Evolutionary conservation across 495 filamentous ascomycete species (phyloP), one percentile per base, ranked within the genome.

Genomic region (Aspergillus nanangensis): DNA sequence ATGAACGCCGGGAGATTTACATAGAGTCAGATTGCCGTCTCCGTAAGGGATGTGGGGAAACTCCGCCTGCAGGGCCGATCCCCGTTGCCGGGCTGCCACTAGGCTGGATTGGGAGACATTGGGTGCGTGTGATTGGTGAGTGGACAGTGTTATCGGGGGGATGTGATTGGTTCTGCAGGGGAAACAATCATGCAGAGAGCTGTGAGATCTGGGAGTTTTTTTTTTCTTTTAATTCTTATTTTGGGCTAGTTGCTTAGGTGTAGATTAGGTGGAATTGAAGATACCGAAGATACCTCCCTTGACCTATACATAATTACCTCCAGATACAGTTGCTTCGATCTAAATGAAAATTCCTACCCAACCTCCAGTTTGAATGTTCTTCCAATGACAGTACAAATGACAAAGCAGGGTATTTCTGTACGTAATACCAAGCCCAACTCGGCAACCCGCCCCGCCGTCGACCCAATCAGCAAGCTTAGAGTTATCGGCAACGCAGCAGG

Each of bases 31-130:
- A n/a, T n/a, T n/a, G n/a, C n/a, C n/a, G n/a, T n/a, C n/a, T n/a
- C n/a, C n/a, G 21, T 18, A 27, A 44, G 19, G 33, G 41, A 14
- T 56, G 50, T 57, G 57, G 56, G 53, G 57, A 55, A 48, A 46
- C 37, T 47, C 55, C 48, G 51, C 45, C 53, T 63, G 60, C 60
- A 58, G 51, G 49, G 56, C 56, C 51, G 58, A 61, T 63, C 60
- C 56, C 56, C 57, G 60, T 58, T 58, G 44, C 50, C 53, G 35
- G 48, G 44, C 35, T 50, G 14, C 41, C 61, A 47, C 61, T 61
- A 64, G 29, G 22, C 61, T 44, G 20, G 40, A 52, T 56, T 47
- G 24, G 40, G 5, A 8, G n/a, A 1, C n/a, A 4, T 29, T n/a
- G n/a, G n/a, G n/a, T n/a, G n/a, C 11, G 3, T 42, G 19, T 62